These are phyloP conservation scores for Phytopythium delawarense DNA, from an alignment of 352 stramenopile species.

Conservation along the genomic window DNA sequence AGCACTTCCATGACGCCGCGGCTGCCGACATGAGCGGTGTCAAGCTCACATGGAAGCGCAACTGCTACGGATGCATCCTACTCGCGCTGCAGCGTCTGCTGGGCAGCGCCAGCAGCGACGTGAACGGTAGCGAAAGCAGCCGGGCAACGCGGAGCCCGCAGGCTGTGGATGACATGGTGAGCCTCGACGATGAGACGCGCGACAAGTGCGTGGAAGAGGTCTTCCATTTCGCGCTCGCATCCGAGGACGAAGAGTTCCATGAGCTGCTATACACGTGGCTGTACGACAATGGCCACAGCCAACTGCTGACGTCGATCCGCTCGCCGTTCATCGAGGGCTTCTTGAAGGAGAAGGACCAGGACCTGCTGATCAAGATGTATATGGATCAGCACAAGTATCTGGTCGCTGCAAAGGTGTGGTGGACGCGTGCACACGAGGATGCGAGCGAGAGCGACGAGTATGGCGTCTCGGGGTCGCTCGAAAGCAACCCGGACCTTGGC, in stretches of 20 bases:
- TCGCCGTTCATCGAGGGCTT: conserved; percentile 82
- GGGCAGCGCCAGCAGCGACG: conserved; percentile 20
- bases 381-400: conserved; percentile 87
- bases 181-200: conserved; percentile 60
- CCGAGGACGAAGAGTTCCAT: conserved; percentile 71
- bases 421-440: conserved; percentile 66
- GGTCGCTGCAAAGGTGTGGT: conserved; percentile 80
- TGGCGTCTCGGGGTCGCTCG: conserved; percentile 30
- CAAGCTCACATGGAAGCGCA: conserved; percentile 67
- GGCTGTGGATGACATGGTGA: conserved; percentile 71
- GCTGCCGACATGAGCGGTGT: conserved; percentile 58
- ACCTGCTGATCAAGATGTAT: conserved; percentile 83
- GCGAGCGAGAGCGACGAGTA: conserved; percentile 34
- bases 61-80: conserved; percentile 74
- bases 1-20: conserved; percentile 72
- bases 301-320: conserved; percentile 57
- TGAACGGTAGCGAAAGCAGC: conserved; percentile 8
- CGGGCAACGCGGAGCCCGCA: conserved; percentile 44
- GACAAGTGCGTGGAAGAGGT: conserved; percentile 66
- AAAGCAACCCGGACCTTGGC: conserved; percentile 64
- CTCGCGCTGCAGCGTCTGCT: conserved; percentile 60
- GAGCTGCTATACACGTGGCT: conserved; percentile 80
- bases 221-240: conserved; percentile 72
- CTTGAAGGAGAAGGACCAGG: conserved; percentile 78
- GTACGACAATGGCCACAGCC: conserved; percentile 60